Conservation (phyloP, 78 protist species). For the Cavenderia fasciculata region DNA sequence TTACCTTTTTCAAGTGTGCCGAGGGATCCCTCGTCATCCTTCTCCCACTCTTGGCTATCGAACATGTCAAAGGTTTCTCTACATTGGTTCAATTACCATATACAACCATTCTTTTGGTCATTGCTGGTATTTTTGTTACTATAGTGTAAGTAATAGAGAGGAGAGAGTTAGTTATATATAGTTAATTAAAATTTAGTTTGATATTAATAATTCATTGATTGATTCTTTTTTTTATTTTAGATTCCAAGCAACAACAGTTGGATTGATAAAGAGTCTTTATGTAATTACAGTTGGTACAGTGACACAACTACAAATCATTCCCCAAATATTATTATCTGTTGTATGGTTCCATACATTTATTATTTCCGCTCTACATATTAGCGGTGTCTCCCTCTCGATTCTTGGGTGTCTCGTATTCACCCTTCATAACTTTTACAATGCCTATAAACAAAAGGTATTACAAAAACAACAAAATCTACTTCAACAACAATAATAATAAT, state of each 20-base stretch:
- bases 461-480: no score
- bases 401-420: slow-evolving; percentile 40
- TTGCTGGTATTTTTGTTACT: slow-evolving; percentile 49
- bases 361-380: slow-evolving; percentile 19
- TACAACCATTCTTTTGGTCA: neutral
- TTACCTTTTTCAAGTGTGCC: slow-evolving; percentile 37
- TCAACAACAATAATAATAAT: no score
- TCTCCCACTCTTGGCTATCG: slow-evolving; percentile 27
- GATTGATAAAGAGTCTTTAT: slow-evolving; percentile 48
- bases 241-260: slow-evolving; percentile 37
- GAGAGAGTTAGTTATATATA: no score
- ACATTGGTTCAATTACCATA: neutral
- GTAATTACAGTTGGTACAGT: slow-evolving; percentile 43
- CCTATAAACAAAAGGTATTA: neutral
- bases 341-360: neutral
- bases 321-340: slow-evolving; percentile 27
- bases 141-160: no score
- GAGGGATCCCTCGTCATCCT: slow-evolving; percentile 39
- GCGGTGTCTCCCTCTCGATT: slow-evolving; percentile 7
- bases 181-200: no score
- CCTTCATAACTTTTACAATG: slow-evolving; percentile 1
- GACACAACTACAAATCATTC: slow-evolving; percentile 47
- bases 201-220: no score
- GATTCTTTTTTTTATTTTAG: no score
- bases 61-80: slow-evolving; percentile 18